These are phyloP conservation scores for Cryphonectria naterciae DNA, from an alignment of 2,329 filamentous ascomycete genomes.

Conservation along the genomic window DNA sequence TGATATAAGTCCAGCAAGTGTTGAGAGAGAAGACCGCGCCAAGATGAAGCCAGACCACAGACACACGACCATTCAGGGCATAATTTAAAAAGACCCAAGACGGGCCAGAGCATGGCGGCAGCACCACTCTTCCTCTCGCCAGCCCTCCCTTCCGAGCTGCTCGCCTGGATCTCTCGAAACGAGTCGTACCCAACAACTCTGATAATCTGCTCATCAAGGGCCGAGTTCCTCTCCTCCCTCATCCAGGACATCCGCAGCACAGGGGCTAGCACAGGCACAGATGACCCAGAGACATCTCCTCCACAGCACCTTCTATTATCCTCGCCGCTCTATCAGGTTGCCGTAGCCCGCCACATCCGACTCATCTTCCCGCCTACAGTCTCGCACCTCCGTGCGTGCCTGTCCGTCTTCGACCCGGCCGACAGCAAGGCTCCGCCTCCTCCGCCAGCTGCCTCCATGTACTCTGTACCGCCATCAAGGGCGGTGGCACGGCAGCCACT, in stretches of 20 bases:
- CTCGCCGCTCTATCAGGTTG: constrained; percentile 70
- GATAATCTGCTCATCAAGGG: constrained; percentile 69
- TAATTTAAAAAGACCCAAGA: background rate
- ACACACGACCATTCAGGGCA: background rate
- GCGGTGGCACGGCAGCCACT: constrained; percentile 39
- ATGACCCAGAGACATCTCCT: background rate
- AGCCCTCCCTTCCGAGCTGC: constrained; percentile 61
- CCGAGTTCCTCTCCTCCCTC: constrained; percentile 67
- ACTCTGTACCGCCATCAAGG: background rate
- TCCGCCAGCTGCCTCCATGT: constrained; percentile 40
- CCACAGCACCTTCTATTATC: constrained; percentile 49
- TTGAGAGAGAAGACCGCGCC: background rate
- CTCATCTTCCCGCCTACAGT: constrained; percentile 76
- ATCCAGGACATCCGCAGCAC: constrained; percentile 47
- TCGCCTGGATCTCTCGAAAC: constrained; percentile 64
- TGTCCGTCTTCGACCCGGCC: constrained; percentile 58
- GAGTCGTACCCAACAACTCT: constrained; percentile 65
- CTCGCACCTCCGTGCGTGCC: constrained; percentile 75
- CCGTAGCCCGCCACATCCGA: constrained; percentile 69
- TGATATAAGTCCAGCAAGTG: background rate
- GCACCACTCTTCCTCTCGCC: constrained; percentile 54
- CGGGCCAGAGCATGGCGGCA: constrained; percentile 13
- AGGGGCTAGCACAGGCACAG: background rate
- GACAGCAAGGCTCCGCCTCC: constrained; percentile 44
- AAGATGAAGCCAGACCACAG: background rate